A percentile compares a stretch with the other conserved stretches of the same genome.
Conservation (phyloP, 2,329 filamentous ascomycete genomes). For the Diplodia corticola region DNA sequence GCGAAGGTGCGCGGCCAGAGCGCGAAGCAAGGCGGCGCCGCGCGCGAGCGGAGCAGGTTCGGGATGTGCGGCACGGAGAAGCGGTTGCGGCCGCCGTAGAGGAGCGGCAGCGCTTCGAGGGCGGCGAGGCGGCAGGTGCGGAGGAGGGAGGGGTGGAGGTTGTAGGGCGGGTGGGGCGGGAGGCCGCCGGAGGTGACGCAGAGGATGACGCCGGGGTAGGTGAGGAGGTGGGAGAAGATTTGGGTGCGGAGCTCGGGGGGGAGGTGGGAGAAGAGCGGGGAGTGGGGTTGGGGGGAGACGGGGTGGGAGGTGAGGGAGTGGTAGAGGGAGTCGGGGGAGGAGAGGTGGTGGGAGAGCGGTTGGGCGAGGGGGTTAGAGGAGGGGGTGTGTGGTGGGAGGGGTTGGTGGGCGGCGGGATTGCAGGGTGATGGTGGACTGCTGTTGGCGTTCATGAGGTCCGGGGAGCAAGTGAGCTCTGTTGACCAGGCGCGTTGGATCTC, state of each 20-base stretch:
- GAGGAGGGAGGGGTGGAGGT: constrained; percentile 2
- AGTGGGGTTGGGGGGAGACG: constrained; percentile 3
- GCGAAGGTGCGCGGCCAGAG: constrained; percentile 19
- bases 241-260: constrained; percentile 20
- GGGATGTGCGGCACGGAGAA: constrained; percentile 22
- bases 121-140: not conserved
- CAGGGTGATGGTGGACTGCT: not conserved
- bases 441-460: not conserved
- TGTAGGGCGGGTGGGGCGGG: constrained; percentile 2
- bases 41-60: constrained; percentile 20
- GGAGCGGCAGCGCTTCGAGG: constrained; percentile 2
- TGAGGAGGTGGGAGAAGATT: constrained; percentile 18
- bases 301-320: not conserved
- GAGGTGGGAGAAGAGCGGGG: constrained; percentile 21
- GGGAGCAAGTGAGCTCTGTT: constrained; percentile 11
- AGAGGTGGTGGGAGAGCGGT: constrained; percentile 1
- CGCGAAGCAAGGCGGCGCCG: constrained; percentile 11
- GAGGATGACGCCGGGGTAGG: constrained; percentile 6
- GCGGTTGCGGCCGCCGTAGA: constrained; percentile 18
- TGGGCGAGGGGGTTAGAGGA: not conserved
- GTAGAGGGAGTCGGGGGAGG: not conserved
- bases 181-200: constrained; percentile 18
- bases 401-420: not conserved
- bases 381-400: not conserved
- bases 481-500: constrained; percentile 15